Evolutionary conservation across 176 grass and related monocot species (phyloP).

Genomic region (Musa beccarii): DNA sequence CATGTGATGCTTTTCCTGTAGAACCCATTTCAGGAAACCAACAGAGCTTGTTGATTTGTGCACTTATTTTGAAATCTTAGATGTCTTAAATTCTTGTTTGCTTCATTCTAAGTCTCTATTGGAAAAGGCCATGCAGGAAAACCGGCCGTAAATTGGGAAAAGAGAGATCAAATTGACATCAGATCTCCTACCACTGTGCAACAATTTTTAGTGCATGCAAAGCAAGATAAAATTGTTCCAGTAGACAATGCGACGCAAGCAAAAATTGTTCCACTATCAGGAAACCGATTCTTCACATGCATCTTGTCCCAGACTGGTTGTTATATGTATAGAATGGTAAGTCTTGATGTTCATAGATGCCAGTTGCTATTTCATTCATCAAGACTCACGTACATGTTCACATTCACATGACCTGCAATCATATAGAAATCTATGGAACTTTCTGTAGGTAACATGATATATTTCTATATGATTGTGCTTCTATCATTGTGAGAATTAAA

Average conservation of each 20-base stretch:
- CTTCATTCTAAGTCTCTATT: not conserved
- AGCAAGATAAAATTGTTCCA: constrained; percentile 7
- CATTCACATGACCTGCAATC: too few species aligned
- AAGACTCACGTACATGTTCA: too few species aligned
- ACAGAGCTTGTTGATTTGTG: not conserved
- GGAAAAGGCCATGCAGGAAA: not conserved
- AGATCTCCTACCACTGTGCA: not conserved
- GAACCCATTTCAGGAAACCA: not conserved
- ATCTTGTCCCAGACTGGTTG: constrained; percentile 31
- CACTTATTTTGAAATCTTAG: not conserved
- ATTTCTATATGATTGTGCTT: too few species aligned
- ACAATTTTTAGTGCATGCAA: not conserved
- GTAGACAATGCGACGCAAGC: not conserved
- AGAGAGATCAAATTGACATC: not conserved
- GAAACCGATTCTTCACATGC: constrained; percentile 34
- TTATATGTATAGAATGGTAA: constrained; percentile 40
- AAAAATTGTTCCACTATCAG: constrained; percentile 23
- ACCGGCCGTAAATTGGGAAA: not conserved
- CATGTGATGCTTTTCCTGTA: too few species aligned
- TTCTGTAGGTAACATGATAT: too few species aligned
- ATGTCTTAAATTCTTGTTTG: not conserved
- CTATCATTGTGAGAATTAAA: too few species aligned
- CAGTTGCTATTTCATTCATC: too few species aligned
- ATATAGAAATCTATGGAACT: too few species aligned
- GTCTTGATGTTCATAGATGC: too few species aligned